Evolutionary conservation across 2,329 filamentous ascomycete genomes (phyloP), one percentile per base, ranked within the genome.

Genomic region (Sordariomycetes sp.): DNA sequence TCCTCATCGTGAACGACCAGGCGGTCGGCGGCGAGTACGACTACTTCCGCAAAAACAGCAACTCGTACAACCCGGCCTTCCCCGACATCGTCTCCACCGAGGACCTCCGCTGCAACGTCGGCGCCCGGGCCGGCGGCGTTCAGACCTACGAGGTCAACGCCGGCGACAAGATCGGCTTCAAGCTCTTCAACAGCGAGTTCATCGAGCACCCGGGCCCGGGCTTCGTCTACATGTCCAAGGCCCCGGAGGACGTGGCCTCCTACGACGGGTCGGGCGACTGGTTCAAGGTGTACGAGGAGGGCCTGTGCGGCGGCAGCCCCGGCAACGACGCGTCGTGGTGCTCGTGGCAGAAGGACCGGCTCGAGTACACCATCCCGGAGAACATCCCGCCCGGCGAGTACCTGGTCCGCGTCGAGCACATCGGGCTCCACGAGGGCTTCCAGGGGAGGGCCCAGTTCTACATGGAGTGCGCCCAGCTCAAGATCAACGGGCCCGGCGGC

Each of bases 181-280:
- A 79, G 73, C 63, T 81, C 63, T 70, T 77, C 70, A 68, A 78
- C 71, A 73, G 74, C 65, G 71, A 76, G 62, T 65, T 75, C 65
- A 74, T 81, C 65, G 71, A 76, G 68, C 74, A 76, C 63, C 74
- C 74, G 6, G 73, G 74, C 12, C 72, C 73, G 0, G 69, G 72
- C 18, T 70, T 70, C 61, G 65, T 75, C 61, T 76, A 76, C 65
- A 67, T 76, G 67, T 73, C 72, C 51, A 71, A 72, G 61, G 76
- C 76, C 6, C 72, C 75, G 32, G 68, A 68, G 58, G 67, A 69
- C 53, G 75, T 76, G 43, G 68, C 66, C 60, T 65, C 67, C 43
- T 78, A 78, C 65, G 75, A 78, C 63, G 72, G 76, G 60, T 71
- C 71, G 16, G 74, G 71, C 25, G 68, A 71, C n/a, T 74, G 71